Conservation (phyloP, 108 stramenopile species). For the Cylindrotheca fusiformis region DNA sequence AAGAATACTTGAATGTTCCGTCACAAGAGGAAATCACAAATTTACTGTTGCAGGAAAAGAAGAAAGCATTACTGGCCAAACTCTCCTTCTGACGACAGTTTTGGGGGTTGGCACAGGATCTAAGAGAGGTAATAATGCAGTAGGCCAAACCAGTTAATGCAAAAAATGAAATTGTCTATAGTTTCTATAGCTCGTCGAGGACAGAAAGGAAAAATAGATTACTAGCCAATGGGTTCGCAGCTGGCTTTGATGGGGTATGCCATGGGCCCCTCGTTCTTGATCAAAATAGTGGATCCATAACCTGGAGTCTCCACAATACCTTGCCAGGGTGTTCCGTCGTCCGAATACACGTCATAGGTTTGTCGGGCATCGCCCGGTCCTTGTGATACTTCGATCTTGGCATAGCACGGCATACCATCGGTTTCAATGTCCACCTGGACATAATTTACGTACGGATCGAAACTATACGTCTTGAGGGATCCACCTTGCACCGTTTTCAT, state of each 20-base stretch:
- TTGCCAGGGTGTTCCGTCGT: conserved; percentile 65
- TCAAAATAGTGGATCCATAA: conserved; percentile 51
- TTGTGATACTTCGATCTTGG: conserved; percentile 51
- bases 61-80: conserved; percentile 62
- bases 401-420: conserved; percentile 57
- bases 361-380: conserved; percentile 74
- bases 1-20: conserved; percentile 50
- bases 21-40: conserved; percentile 63
- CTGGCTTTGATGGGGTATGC: conserved; percentile 61
- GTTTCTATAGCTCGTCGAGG: no score
- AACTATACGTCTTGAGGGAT: conserved; percentile 9
- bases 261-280: conserved; percentile 60
- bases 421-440: conserved; percentile 53
- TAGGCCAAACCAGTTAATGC: no score
- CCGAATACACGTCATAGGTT: conserved; percentile 58
- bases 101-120: not conserved
- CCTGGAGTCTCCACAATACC: conserved; percentile 61
- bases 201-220: no score
- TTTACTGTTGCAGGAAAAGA: conserved; percentile 71
- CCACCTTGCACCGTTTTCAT: conserved; percentile 12
- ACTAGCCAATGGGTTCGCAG: conserved; percentile 23
- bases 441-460: conserved; percentile 14
- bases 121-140: no score
- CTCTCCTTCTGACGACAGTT: conserved; percentile 34
- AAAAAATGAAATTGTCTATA: no score